phyloP scores from a whole-genome alignment of 352 stramenopile species.

The Globisporangium nagaii region DNA sequence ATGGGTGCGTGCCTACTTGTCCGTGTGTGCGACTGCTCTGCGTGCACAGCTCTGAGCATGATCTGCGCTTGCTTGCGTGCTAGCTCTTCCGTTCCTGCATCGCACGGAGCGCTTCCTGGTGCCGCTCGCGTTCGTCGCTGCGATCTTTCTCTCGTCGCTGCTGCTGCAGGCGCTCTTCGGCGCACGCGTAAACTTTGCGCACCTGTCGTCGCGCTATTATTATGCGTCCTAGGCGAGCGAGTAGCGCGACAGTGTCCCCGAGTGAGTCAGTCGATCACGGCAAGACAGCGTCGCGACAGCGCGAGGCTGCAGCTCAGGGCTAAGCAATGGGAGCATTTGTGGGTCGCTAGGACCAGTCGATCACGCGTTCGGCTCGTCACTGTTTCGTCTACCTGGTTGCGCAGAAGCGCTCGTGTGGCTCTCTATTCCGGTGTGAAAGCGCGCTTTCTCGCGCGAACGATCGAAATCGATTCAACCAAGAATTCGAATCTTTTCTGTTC shows the following conservation, averaged over 20 bases:
- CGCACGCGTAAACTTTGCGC: conserved; percentile 57
- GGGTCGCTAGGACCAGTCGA: too few relatives aligned
- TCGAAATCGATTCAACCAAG: too few relatives aligned
- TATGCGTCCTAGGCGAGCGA: conserved; percentile 41
- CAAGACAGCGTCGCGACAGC: not conserved
- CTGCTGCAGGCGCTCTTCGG: conserved; percentile 70
- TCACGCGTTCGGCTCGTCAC: too few relatives aligned
- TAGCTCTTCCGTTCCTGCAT: conserved; percentile 88
- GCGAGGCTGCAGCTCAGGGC: not conserved
- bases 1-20: conserved; percentile 52
- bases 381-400: too few relatives aligned
- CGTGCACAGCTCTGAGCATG: too few relatives aligned
- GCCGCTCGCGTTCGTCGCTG: conserved; percentile 70
- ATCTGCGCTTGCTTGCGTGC: too few relatives aligned
- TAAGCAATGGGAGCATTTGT: too few relatives aligned
- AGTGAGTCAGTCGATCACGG: too few relatives aligned
- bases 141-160: conserved; percentile 79
- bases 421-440: not conserved
- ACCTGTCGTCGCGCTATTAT: conserved; percentile 80
- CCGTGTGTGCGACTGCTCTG: too few relatives aligned
- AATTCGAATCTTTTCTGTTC: not conserved
- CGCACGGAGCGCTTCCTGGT: conserved; percentile 88
- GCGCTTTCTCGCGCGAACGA: too few relatives aligned
- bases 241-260: not conserved
- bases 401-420: not conserved